Evolutionary conservation across 495 filamentous ascomycete species (phyloP).

Genomic region (Lasiosphaeria ovina): DNA sequence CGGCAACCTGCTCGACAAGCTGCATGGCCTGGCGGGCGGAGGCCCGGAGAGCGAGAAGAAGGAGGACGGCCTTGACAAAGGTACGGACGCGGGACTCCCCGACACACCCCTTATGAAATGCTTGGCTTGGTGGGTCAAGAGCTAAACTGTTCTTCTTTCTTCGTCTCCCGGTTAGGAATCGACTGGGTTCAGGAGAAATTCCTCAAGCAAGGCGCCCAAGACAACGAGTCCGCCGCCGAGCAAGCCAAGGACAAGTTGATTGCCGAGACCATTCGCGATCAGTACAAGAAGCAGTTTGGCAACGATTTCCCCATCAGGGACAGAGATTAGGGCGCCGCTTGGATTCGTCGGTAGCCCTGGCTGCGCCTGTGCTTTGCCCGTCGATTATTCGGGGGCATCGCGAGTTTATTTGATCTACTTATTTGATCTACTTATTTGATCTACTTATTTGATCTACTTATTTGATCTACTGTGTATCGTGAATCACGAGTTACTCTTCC

Average conservation of each 20-base stretch:
- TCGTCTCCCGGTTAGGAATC: conserved; percentile 45
- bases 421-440: too few relatives aligned
- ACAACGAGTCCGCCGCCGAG: conserved; percentile 68
- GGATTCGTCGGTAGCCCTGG: too few relatives aligned
- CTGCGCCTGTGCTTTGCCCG: too few relatives aligned
- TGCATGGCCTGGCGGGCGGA: conserved; percentile 62
- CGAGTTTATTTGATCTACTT: too few relatives aligned
- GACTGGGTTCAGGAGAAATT: conserved; percentile 67
- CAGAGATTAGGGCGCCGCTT: too few relatives aligned
- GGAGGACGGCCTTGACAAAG: conserved; percentile 66
- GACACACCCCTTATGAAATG: conserved; percentile 3
- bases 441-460: too few relatives aligned
- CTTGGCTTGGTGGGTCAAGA: conserved; percentile 7
- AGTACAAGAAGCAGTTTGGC: conserved; percentile 62
- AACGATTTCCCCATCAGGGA: conserved; percentile 51
- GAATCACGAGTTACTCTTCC: too few relatives aligned
- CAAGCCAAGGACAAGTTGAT: conserved; percentile 74
- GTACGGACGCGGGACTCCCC: conserved; percentile 28
- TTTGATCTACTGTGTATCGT: too few relatives aligned
- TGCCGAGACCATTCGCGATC: conserved; percentile 57
- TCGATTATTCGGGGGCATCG: too few relatives aligned
- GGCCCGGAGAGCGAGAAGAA: conserved; percentile 67
- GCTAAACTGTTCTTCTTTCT: conserved; percentile 4
- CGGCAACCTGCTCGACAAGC: conserved; percentile 49
- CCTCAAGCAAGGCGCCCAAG: conserved; percentile 62